Conservation (phyloP, 371 early-diverging fungal genomes). For the Lichtheimia hyalospora region DNA sequence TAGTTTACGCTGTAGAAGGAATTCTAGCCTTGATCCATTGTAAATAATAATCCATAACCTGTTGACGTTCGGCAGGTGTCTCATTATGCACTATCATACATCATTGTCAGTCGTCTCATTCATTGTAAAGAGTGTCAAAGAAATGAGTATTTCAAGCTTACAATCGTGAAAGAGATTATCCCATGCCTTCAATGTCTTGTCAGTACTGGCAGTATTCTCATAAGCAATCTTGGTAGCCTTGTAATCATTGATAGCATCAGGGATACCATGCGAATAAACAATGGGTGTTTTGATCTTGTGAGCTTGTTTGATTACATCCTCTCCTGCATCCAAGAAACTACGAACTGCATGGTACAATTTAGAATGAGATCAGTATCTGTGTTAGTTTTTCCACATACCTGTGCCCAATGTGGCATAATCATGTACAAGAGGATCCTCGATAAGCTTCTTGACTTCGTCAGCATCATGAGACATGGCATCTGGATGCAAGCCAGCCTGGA, state of each 20-base stretch:
- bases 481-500: constrained; percentile 38
- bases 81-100: constrained; percentile 48
- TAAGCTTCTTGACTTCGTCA: constrained; percentile 45
- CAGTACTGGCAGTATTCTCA: constrained; percentile 37
- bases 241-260: constrained; percentile 46
- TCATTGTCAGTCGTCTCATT: no score
- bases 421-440: constrained; percentile 56
- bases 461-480: constrained; percentile 47
- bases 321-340: constrained; percentile 35
- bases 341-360: no score
- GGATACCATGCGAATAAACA: constrained; percentile 47
- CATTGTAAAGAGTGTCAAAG: no score
- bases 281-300: constrained; percentile 34
- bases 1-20: no score
- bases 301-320: constrained; percentile 8
- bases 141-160: no score
- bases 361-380: no score
- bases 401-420: constrained; percentile 40
- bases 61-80: constrained; percentile 37
- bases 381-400: constrained; percentile 20
- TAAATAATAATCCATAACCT: constrained; percentile 49
- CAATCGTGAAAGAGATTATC: constrained; percentile 54
- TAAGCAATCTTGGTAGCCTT: constrained; percentile 39
- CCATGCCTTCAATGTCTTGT: constrained; percentile 52
- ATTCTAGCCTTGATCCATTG: constrained; percentile 43